Base-by-base conservation (phyloP, 2,329 filamentous ascomycete genomes). In the Monilinia polystroma region DNA sequence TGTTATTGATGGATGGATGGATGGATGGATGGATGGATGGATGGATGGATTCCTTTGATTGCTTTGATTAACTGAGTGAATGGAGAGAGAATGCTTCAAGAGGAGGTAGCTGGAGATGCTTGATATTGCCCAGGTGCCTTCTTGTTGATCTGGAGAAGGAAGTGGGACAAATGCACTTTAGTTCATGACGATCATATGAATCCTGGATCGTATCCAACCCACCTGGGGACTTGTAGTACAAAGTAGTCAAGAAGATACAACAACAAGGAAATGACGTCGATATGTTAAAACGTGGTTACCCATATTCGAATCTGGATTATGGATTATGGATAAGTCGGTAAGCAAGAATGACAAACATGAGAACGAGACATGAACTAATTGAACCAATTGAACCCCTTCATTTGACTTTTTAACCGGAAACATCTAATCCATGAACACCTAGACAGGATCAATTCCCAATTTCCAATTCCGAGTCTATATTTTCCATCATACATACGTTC, bases 181-280 rank as follows among this genome's bases (percentile, higher is more conserved):
- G 29, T 49, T 38, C 12, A 51, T 60, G 57, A 49, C 57, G 57
- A 60, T 60, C 57, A 60, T 38, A 35, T 32, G 26, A 49, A 59
- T 49, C 26, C 56, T 32, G 56, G 56, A 35, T 35, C 32, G 32
- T 7, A 35, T 35, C 32, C 6, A 35, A 35, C 32, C 32, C 32
- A 35, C 32, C 41, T 29, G 29, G 2, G 41, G 41, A 16, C 4
- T 4, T 12, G 11, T 29, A 8, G 41, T 23, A 23, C 23, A 23
- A 23, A 23, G 23, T 26, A 43, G 35, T 57, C 16, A 35, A 43
- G 54, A 26, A 57, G 3, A 18, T 47, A 1, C 4, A 47, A 47
- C 26, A 60, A 60, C 57, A 60, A 60, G 57, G 57, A 60, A 60
- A 60, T 60, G 57, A 60, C 57, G 57, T 60, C 57, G 20, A 7